Conservation (phyloP, 2,329 filamentous ascomycete genomes). For the Aspergillus ustus region DNA sequence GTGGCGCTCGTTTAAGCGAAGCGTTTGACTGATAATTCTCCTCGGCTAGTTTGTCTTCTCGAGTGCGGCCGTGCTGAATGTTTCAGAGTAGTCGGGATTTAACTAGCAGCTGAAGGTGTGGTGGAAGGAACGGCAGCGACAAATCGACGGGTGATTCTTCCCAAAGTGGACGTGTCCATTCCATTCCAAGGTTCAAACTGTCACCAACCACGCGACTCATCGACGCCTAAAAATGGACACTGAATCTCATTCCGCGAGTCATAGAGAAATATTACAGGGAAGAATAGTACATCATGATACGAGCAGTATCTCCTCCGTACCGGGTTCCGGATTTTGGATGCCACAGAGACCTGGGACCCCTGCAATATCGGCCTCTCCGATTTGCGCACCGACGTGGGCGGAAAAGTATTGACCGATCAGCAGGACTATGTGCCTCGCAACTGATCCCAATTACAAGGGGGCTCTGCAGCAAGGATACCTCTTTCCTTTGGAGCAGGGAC, state of each 20-base stretch:
- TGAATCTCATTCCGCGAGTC: not conserved
- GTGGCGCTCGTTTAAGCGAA: not conserved
- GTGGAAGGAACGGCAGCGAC: not conserved
- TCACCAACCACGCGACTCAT: not conserved
- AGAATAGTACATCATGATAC: not conserved
- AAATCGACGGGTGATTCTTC: not conserved
- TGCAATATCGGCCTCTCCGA: not conserved
- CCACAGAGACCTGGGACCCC: not conserved
- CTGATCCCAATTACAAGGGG: not conserved
- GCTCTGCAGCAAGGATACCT: not conserved
- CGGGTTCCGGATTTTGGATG: not conserved
- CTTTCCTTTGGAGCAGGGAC: not conserved
- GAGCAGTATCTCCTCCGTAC: not conserved
- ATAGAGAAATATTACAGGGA: not conserved
- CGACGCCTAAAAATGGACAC: not conserved
- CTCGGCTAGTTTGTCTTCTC: no score
- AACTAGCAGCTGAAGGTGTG: not conserved
- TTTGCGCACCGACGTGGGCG: not conserved
- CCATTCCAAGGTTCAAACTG: not conserved
- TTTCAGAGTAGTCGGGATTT: no score
- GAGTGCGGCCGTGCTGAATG: no score
- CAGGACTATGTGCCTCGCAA: not conserved
- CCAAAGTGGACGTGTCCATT: not conserved
- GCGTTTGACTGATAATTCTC: no score
- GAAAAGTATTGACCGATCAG: not conserved